Base-by-base conservation (phyloP, 78 protist genomes). In the Tieghemostelium lacteum region DNA sequence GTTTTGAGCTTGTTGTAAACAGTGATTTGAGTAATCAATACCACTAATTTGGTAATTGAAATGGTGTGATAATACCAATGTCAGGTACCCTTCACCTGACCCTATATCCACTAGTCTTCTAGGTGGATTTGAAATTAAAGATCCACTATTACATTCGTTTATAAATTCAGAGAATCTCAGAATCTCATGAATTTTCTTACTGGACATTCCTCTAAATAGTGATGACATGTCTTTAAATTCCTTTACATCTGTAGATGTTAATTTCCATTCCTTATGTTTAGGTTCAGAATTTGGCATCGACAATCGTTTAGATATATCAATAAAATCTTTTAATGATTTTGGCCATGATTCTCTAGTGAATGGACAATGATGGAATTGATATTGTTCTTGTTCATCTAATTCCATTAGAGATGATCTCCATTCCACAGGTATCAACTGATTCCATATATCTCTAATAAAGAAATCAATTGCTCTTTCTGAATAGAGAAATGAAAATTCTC, bases 11-110 rank as follows among this genome's bases (percentile, higher is more conserved):
- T 76, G 77, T 29, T 69, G 50, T 40, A 80, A 67, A 57, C 65
- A 80, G 3, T 75, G 67, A 37, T 80, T 40, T 14, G 88, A 80
- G 37, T 76, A 80, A 58, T 80, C 88, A 5, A 80, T 49, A 37
- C 77, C 88, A 39, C 60, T 67, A 5, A 57, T 10, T 29, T 76
- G 65, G 39, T 80, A 33, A n/a, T 67, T 54, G 24, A 62, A 80
- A 26, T 80, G 88, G 55, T 80, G 88, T 33, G 66, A 55, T 19
- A 80, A 31, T 14, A 80, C 65, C 37, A 67, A 76, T 24, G 88
- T 80, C 42, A 80, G 65, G 49, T 80, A 80, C 2, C 75, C 75
- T 34, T 80, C 88, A 19, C 88, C 88, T 0, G 77, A 60, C 14
- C 88, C 88, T 39, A 80, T 80, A 42, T 80, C 88, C n/a, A 67